Evolutionary conservation across 2,329 filamentous ascomycete species (phyloP).

Genomic region (Lachnellula suecica): DNA sequence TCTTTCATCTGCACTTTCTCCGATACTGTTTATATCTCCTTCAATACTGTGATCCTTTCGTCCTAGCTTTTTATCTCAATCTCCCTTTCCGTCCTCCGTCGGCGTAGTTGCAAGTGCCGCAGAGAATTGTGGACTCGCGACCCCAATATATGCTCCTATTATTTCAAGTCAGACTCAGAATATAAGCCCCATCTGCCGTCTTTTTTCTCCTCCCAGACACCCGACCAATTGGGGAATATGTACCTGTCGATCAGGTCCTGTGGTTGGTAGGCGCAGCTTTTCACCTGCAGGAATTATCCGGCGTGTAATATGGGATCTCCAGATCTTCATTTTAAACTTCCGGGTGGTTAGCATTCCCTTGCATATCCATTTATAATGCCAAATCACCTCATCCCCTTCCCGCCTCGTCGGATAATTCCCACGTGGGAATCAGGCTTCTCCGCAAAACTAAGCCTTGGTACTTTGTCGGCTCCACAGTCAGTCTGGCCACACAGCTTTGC

Average conservation of each 20-base stretch:
- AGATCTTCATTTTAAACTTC: background rate
- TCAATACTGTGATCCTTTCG: background rate
- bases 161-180: too few species aligned
- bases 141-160: background rate
- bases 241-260: background rate
- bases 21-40: too few species aligned
- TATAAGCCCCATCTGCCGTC: too few species aligned
- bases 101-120: background rate
- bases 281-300: background rate
- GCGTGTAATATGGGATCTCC: background rate
- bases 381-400: background rate
- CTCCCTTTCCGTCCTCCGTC: background rate
- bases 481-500: background rate
- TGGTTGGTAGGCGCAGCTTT: background rate
- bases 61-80: background rate
- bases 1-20: too few species aligned
- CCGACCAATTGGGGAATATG: background rate
- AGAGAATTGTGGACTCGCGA: background rate
- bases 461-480: background rate
- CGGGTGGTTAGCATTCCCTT: background rate
- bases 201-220: background rate
- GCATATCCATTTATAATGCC: background rate
- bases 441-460: background rate
- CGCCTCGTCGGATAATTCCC: background rate
- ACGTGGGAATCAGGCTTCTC: background rate